Evolutionary conservation across 1,139 yeast species (phyloP), one percentile per base, ranked within the genome.

Genomic region (Blastobotrys petasosporus): DNA sequence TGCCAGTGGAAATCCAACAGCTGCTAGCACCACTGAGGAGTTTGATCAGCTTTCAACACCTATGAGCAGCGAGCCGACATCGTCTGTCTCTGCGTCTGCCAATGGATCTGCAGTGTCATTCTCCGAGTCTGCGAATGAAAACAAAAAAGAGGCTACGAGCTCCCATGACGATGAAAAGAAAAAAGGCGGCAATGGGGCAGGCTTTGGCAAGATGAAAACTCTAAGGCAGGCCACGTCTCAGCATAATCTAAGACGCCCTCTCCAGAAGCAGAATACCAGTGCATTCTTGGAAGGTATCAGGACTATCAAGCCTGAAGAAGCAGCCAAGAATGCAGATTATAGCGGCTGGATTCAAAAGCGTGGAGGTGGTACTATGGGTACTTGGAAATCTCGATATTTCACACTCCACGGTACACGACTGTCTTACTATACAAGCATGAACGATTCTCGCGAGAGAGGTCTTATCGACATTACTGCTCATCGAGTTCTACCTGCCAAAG

Each of bases 281-380:
- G 98, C 97, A 0, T 92, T 92, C 66, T 81, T 82, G 59, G 98
- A 92, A 67, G 98, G 98, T 11, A 85, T 92, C 41, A 74, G 90
- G 57, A 73, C 69, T 16, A 74, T 86, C 20, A 74, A 84, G 0
- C 95, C 96, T 0, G 80, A 77, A 52, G 87, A 86, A 39, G 85
- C 97, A 0, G 77, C 84, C 41, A 79, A 79, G 55, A 69, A 82
- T 11, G 88, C 97, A 0, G 82, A 76, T 48, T 79, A 72, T 59
- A 81, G 88, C 45, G 99, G 99, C 1, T 92, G 97, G 95, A 85
- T 94, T 95, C 79, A 90, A 44, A 92, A 92, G 64, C 80, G 86
- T 54, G 95, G 96, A 32, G 86, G 83, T 50, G 77, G 84, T 44
- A 77, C 94, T n/a, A 77, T 82, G 55, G 85, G 87, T 13, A 80